These are phyloP conservation scores for Allium fistulosum DNA, from an alignment of 106 monocot species.

Conservation along the genomic window DNA sequence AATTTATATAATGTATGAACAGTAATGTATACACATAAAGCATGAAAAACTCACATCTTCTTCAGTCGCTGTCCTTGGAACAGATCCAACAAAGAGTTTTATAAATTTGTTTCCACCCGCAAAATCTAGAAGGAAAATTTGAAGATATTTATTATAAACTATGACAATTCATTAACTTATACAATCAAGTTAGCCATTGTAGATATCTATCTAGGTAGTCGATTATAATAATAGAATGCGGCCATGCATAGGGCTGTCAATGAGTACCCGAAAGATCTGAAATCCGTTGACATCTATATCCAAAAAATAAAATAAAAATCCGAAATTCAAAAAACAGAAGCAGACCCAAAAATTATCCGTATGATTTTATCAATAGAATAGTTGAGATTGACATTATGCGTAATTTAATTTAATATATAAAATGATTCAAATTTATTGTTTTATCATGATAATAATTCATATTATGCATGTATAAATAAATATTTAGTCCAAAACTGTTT, in stretches of 20 bases:
- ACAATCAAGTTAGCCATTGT: background rate
- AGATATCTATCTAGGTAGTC: background rate
- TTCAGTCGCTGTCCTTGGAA: slow-evolving; percentile 87
- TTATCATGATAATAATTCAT: too few species aligned
- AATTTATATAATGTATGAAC: too few species aligned
- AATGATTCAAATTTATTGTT: too few species aligned
- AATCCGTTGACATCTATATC: background rate
- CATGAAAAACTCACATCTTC: slow-evolving; percentile 62
- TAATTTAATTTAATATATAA: too few species aligned
- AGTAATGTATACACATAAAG: too few species aligned
- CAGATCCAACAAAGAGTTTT: slow-evolving; percentile 95
- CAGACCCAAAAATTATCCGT: too few species aligned
- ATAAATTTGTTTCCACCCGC: slow-evolving; percentile 48
- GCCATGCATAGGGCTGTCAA: too few species aligned
- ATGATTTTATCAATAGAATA: too few species aligned
- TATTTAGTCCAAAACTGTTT: too few species aligned
- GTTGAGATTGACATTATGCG: too few species aligned
- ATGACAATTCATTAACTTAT: background rate
- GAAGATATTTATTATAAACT: background rate
- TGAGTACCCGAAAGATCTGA: background rate
- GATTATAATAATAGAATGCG: background rate
- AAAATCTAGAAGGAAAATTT: slow-evolving; percentile 29
- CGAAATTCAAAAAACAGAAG: background rate
- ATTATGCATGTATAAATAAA: too few species aligned
- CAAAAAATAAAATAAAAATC: background rate